Evolutionary conservation across 257 asterid species (phyloP).

Genomic region (Fraxinus cuspidata): DNA sequence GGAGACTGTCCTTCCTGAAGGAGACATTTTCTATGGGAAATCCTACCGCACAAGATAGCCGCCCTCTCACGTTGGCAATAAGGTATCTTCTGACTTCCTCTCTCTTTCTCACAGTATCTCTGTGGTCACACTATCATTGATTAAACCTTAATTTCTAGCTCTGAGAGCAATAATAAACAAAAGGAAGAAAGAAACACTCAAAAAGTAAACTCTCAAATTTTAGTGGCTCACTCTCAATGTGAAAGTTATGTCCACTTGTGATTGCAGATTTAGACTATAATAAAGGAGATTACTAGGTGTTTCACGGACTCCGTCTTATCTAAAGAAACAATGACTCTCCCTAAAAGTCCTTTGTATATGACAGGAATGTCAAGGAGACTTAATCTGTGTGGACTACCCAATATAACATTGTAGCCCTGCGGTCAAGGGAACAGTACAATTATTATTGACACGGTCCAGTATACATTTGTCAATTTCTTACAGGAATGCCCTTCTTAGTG

Average conservation of each 20-base stretch:
- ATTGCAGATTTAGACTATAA: neutral
- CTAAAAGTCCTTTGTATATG: neutral
- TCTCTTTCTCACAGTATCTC: neutral
- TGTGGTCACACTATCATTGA: neutral
- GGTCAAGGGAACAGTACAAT: too few relatives aligned
- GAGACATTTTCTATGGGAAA: slow-evolving; percentile 53
- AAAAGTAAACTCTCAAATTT: neutral
- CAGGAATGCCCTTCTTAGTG: neutral
- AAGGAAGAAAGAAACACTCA: neutral
- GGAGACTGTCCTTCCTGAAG: slow-evolving; percentile 63
- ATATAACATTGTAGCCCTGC: neutral
- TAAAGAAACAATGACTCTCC: neutral
- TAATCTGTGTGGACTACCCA: neutral
- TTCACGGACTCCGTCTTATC: neutral
- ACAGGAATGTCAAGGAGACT: neutral
- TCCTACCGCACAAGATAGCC: slow-evolving; percentile 50
- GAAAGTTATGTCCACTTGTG: neutral
- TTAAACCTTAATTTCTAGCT: neutral
- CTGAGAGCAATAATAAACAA: neutral
- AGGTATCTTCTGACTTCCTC: slow-evolving; percentile 40
- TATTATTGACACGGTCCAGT: neutral
- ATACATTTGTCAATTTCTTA: neutral
- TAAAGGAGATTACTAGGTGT: neutral
- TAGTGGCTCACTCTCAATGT: neutral
- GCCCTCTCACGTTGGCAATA: slow-evolving; percentile 49